Conservation (phyloP, 1,139 yeast species). For the Meyerozyma smithsonii region DNA sequence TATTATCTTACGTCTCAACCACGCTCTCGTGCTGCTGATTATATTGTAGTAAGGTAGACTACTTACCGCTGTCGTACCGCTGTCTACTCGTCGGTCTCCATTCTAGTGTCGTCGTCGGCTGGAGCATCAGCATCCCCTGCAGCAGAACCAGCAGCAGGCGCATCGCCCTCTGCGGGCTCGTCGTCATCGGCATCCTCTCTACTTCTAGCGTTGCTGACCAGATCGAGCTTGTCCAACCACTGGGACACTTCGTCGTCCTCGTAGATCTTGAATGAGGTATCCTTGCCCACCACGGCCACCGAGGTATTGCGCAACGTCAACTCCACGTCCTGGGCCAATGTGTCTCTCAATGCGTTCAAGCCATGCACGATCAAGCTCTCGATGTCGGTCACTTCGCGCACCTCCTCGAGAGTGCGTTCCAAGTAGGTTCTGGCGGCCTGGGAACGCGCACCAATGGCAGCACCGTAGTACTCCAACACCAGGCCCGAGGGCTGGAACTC, state of each 20-base stretch:
- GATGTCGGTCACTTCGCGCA: slow-evolving; percentile 51
- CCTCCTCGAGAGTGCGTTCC: slow-evolving; percentile 75
- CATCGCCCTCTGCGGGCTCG: slow-evolving; percentile 29
- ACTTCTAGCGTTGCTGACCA: slow-evolving; percentile 50
- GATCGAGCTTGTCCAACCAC: slow-evolving; percentile 68
- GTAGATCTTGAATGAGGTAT: slow-evolving; percentile 64
- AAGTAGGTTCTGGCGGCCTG: slow-evolving; percentile 96
- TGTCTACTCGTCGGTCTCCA: slow-evolving; percentile 1
- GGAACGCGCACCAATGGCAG: slow-evolving; percentile 97
- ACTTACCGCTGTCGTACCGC: neutral
- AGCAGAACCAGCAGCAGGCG: slow-evolving; percentile 13
- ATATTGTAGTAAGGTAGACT: neutral
- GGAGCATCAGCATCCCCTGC: slow-evolving; percentile 13
- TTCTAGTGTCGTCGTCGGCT: slow-evolving; percentile 9
- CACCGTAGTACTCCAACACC: slow-evolving; percentile 83
- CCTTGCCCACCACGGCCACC: slow-evolving; percentile 86
- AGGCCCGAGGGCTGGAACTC: slow-evolving; percentile 97
- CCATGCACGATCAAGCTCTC: slow-evolving; percentile 85
- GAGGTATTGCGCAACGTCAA: slow-evolving; percentile 80
- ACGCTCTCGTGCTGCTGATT: slow-evolving; percentile 4
- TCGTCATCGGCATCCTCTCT: slow-evolving; percentile 39
- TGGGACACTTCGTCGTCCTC: slow-evolving; percentile 85
- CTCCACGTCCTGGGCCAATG: slow-evolving; percentile 91
- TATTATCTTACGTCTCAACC: too few species aligned
- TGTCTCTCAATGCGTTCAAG: slow-evolving; percentile 87